phyloP scores from a whole-genome alignment of 257 asterid genomes.

The Haberlea rhodopensis region DNA sequence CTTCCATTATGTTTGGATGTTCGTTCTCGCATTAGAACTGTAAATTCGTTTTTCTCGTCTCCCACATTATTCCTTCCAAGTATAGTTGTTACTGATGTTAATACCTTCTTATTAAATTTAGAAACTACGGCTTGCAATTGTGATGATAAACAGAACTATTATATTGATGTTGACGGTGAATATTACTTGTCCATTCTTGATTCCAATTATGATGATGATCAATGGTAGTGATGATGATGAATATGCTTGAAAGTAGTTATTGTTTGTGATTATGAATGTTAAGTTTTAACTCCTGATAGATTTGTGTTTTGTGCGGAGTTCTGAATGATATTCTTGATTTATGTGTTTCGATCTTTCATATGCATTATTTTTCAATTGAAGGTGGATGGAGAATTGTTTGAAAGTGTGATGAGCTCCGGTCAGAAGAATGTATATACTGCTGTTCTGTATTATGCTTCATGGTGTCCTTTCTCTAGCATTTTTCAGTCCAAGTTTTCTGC shows the following conservation, averaged over 20 bases:
- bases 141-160: too few relatives aligned
- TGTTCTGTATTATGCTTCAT: constrained; percentile 58
- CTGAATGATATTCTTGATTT: constrained; percentile 15
- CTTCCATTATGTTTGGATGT: background rate
- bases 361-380: constrained; percentile 27
- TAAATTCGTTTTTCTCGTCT: too few relatives aligned
- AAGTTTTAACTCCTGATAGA: background rate
- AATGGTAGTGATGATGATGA: background rate
- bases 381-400: constrained; percentile 56
- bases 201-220: background rate
- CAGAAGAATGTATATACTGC: constrained; percentile 40
- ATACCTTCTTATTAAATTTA: too few relatives aligned
- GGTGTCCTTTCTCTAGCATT: constrained; percentile 65
- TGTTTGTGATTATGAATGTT: background rate
- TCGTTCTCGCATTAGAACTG: too few relatives aligned
- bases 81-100: too few relatives aligned
- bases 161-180: background rate
- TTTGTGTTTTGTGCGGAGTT: too few relatives aligned
- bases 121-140: too few relatives aligned
- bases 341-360: constrained; percentile 16
- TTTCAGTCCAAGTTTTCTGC: constrained; percentile 41
- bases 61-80: too few relatives aligned
- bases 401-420: constrained; percentile 38
- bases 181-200: background rate
- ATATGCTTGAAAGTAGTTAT: background rate